Evolutionary conservation across 768 basidiomycete genomes (phyloP).

Genomic region (Mycena rebaudengoi): DNA sequence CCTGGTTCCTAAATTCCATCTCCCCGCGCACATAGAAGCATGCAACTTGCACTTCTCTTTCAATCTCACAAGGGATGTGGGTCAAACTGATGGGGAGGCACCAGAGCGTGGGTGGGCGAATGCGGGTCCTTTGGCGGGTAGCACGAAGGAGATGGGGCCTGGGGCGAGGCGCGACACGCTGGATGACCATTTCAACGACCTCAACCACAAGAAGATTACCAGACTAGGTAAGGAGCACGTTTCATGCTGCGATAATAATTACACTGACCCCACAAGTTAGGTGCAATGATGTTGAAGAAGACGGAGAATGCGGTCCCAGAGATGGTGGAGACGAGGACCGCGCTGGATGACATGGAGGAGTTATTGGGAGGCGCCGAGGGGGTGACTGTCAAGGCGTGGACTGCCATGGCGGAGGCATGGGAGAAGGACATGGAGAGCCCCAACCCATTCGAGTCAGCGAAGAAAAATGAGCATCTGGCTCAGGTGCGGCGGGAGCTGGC

Average conservation of each 20-base stretch:
- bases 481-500: conserved; percentile 28
- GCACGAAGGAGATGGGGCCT: conserved; percentile 43
- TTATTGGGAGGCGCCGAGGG: neutral
- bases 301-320: neutral
- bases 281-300: neutral
- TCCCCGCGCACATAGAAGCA: conserved; percentile 32
- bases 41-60: conserved; percentile 41
- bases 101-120: conserved; percentile 40
- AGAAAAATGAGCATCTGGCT: conserved; percentile 4
- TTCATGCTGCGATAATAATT: neutral
- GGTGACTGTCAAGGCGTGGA: neutral
- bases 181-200: conserved; percentile 34
- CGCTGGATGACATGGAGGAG: conserved; percentile 4
- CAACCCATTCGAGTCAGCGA: conserved; percentile 17
- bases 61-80: conserved; percentile 31
- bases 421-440: neutral
- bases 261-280: neutral
- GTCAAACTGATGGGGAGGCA: conserved; percentile 40
- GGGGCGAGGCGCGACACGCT: conserved; percentile 35
- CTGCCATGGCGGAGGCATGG: neutral
- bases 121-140: conserved; percentile 30
- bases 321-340: neutral
- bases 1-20: conserved; percentile 42
- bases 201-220: conserved; percentile 12
- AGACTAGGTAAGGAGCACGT: neutral